A percentile compares a stretch with the other conserved stretches of the same genome.
Evolutionary conservation across 441 rosid species (phyloP).

Genomic region (Biscutella auriculata): DNA sequence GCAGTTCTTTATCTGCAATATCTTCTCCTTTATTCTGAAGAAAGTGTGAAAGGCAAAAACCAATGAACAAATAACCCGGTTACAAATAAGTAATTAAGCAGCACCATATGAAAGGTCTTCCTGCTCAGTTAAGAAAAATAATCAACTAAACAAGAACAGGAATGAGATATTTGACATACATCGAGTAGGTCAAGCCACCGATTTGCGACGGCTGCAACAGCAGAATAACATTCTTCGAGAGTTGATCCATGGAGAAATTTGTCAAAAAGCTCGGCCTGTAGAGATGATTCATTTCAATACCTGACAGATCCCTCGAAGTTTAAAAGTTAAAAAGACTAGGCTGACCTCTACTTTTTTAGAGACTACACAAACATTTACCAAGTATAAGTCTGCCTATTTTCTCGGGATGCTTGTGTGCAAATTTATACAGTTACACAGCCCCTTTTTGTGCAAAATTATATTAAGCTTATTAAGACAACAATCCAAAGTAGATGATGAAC

Average conservation of each 20-base stretch:
- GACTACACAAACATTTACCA: not conserved
- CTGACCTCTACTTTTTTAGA: not conserved
- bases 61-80: slow-evolving; percentile 4
- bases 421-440: no score
- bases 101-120: slow-evolving; percentile 2
- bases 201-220: slow-evolving; percentile 92
- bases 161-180: slow-evolving; percentile 33
- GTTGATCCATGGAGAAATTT: slow-evolving; percentile 89
- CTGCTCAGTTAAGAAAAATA: slow-evolving; percentile 1
- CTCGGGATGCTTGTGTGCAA: not conserved
- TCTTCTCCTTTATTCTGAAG: slow-evolving; percentile 86
- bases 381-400: not conserved
- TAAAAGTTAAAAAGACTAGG: not conserved
- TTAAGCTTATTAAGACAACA: not conserved
- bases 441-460: not conserved
- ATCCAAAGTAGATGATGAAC: not conserved
- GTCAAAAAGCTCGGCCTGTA: slow-evolving; percentile 94
- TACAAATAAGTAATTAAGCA: slow-evolving; percentile 5
- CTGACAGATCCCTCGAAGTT: not conserved
- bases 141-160: not conserved
- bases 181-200: slow-evolving; percentile 99
- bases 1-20: slow-evolving; percentile 85
- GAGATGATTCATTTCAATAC: not conserved
- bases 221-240: slow-evolving; percentile 83
- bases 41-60: slow-evolving; percentile 10